phyloP scores from a whole-genome alignment of 257 asterid species.

The Gentiana macrophylla region DNA sequence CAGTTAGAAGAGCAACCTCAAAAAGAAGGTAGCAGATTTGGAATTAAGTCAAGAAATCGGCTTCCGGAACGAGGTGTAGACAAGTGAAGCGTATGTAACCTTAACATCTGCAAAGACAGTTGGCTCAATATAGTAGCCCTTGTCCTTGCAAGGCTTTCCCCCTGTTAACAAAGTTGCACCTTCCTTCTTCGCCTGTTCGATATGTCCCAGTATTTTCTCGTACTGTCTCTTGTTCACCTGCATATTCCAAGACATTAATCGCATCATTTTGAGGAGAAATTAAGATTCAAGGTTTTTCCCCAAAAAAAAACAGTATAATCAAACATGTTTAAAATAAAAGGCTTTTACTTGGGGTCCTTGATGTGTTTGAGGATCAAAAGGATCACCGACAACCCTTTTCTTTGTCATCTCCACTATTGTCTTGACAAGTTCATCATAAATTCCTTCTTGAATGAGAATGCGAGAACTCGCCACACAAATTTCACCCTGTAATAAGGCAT shows the following conservation, averaged over 20 bases:
- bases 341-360: slow-evolving; percentile 67
- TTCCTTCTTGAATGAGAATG: slow-evolving; percentile 68
- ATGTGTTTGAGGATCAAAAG: slow-evolving; percentile 49
- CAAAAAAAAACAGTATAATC: too few species aligned
- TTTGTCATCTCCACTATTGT: slow-evolving; percentile 48
- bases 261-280: too few species aligned
- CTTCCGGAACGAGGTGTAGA: not conserved
- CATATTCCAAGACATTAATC: not conserved
- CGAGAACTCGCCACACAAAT: slow-evolving; percentile 74
- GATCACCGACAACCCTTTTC: slow-evolving; percentile 64
- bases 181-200: slow-evolving; percentile 60
- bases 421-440: slow-evolving; percentile 37
- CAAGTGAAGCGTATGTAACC: slow-evolving; percentile 20
- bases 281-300: too few species aligned
- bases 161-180: slow-evolving; percentile 69
- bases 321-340: not conserved
- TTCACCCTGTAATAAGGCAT: slow-evolving; percentile 44
- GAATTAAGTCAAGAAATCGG: not conserved
- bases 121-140: slow-evolving; percentile 73
- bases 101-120: slow-evolving; percentile 56
- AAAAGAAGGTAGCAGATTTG: too few species aligned
- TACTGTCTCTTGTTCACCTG: slow-evolving; percentile 56
- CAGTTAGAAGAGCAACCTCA: not conserved
- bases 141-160: slow-evolving; percentile 41
- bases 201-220: slow-evolving; percentile 40